Evolutionary conservation across 306 rosid genomes (phyloP).

Genomic region (Lathyrus aphaca): DNA sequence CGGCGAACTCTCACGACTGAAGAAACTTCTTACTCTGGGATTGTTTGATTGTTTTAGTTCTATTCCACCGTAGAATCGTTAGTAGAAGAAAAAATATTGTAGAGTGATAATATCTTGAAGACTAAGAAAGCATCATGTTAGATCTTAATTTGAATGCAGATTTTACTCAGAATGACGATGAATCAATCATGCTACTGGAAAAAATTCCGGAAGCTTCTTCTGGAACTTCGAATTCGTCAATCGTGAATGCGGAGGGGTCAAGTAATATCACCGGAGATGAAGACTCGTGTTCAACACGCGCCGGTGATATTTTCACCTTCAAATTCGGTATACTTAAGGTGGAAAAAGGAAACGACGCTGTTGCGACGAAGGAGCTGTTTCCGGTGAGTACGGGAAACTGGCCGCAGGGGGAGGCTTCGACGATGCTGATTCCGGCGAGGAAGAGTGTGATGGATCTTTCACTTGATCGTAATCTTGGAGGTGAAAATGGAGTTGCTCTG

Average conservation of each 20-base stretch:
- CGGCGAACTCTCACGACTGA: constrained; percentile 38
- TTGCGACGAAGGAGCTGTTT: constrained; percentile 66
- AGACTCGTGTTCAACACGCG: constrained; percentile 89
- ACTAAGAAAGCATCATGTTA: constrained; percentile 55
- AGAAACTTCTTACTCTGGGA: constrained; percentile 21
- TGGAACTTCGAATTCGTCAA: constrained; percentile 90
- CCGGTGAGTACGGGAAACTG: constrained; percentile 55
- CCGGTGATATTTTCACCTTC: constrained; percentile 61
- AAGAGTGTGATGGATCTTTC: constrained; percentile 74
- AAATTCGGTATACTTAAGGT: constrained; percentile 84
- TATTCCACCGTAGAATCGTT: too few species aligned
- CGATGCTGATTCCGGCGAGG: constrained; percentile 55
- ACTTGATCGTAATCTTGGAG: constrained; percentile 48
- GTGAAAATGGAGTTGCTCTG: constrained; percentile 51
- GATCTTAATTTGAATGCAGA: constrained; percentile 83
- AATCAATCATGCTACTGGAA: constrained; percentile 46
- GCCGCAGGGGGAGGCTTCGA: constrained; percentile 50
- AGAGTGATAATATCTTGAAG: constrained; percentile 24
- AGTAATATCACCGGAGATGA: constrained; percentile 72
- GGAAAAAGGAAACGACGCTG: constrained; percentile 46
- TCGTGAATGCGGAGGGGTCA: constrained; percentile 92
- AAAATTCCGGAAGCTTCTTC: constrained; percentile 69
- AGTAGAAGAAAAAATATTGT: too few species aligned
- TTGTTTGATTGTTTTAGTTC: background rate
- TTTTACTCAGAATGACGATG: constrained; percentile 55